Base-by-base conservation (phyloP, 2,329 filamentous ascomycete species). In the Xylaria sp. region DNA sequence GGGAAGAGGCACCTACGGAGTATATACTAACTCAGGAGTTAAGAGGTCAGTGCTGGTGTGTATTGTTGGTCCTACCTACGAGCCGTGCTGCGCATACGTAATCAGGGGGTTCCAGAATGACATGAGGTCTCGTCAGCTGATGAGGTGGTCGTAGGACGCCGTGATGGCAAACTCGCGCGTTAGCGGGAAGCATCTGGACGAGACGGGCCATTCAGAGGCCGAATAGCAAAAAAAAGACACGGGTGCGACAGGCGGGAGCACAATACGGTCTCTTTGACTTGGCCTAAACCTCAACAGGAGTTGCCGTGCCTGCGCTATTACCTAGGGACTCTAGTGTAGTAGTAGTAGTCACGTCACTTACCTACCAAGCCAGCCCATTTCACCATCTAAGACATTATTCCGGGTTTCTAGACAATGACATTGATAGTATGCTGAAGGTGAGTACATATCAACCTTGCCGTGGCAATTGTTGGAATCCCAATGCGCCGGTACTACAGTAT, bases 91-190 rank as follows among this genome's bases (percentile, higher is more conserved):
- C 38, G 38, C 25, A 28, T 23, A 49, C 14, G 46, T 38, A 31
- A 21, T 31, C 40, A 33, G 37, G 5, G 46, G 14, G 31, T n/a
- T n/a, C 25, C 38, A 50, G 46, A 40, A 25, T 28, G 23, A 42
- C 23, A 50, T n/a, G 35, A 37, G 11, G 35, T n/a, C 12, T 38
- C 40, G 38, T 62, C 57, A 38, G 31, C 28, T 51, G 49, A 50
- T 35, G 45, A 54, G 15, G 19, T 12, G 17, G 25, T n/a, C 31
- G 33, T 23, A 35, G 25, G 38, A 46, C 52, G 50, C 31, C 9
- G 12, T 46, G 53, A 56, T 15, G n/a, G 14, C 12, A 9, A 17
- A 46, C 23, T 33, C 21, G 35, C n/a, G 42, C 46, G 31, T 23
- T 5, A 37, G 17, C 31, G 47, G 31, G n/a, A n/a, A 51, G 23